Conservation (phyloP, 1,284 basidiomycete genomes). For the Thecaphora frezii region DNA sequence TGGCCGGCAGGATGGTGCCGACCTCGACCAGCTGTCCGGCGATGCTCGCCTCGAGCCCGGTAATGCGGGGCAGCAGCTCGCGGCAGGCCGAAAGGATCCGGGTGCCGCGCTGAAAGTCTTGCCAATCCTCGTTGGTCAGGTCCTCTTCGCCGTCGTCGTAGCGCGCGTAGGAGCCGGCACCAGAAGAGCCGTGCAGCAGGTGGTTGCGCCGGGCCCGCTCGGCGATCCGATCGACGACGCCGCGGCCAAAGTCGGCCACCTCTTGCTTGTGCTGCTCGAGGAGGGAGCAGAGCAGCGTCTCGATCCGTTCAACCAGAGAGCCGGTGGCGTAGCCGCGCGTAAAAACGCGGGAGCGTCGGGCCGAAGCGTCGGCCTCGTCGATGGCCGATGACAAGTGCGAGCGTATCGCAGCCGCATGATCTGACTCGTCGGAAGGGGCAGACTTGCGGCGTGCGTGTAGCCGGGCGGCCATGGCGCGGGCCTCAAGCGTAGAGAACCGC, state of each 20-base stretch:
- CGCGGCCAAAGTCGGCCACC: neutral
- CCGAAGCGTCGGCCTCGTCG: constrained; percentile 10
- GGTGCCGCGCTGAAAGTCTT: constrained; percentile 25
- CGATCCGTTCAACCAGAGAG: neutral
- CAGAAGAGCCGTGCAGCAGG: no score
- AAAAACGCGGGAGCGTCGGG: constrained; percentile 11
- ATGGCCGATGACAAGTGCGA: constrained; percentile 4
- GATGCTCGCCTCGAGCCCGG: constrained; percentile 13
- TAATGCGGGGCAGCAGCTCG: constrained; percentile 12
- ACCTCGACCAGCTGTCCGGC: constrained; percentile 29
- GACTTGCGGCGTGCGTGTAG: no score
- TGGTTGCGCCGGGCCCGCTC: neutral
- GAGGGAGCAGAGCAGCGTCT: neutral
- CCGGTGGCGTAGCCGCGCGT: constrained; percentile 25
- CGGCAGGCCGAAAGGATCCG: constrained; percentile 19
- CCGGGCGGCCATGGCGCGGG: constrained; percentile 24
- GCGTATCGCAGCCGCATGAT: neutral
- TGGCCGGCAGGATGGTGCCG: neutral
- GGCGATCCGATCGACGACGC: neutral
- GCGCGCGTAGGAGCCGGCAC: no score
- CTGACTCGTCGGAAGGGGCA: neutral
- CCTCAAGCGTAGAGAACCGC: constrained; percentile 21
- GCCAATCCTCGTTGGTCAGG: constrained; percentile 20
- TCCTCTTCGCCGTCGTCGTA: constrained; percentile 28
- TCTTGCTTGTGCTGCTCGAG: neutral